These are phyloP conservation scores for Suillus subluteus DNA, from an alignment of 768 basidiomycete genomes.

Conservation along the genomic window DNA sequence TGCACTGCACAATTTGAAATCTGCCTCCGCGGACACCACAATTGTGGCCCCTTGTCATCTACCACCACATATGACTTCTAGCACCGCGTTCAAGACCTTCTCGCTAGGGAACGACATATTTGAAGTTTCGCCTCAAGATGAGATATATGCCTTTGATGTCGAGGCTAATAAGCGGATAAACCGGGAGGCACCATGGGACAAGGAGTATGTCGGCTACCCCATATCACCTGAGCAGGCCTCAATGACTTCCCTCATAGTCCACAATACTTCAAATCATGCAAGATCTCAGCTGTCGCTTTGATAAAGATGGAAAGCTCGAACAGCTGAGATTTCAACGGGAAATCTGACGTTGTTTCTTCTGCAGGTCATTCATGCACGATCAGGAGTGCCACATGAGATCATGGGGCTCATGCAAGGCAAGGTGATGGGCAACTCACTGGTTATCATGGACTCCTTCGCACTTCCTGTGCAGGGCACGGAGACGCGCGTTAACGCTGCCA, in stretches of 20 bases:
- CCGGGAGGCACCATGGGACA: slow-evolving; percentile 78
- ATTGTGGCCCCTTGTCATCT: slow-evolving; percentile 6
- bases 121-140: slow-evolving; percentile 74
- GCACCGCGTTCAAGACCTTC: slow-evolving; percentile 74
- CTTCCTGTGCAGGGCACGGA: slow-evolving; percentile 98
- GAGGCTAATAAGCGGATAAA: slow-evolving; percentile 70
- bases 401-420: slow-evolving; percentile 99
- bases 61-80: slow-evolving; percentile 39
- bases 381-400: slow-evolving; percentile 96
- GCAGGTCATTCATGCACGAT: slow-evolving; percentile 97
- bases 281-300: slow-evolving; percentile 92
- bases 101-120: slow-evolving; percentile 70
- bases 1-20: background rate
- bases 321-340: background rate
- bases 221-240: slow-evolving; percentile 3
- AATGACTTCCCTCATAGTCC: slow-evolving; percentile 47
- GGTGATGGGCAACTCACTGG: slow-evolving; percentile 74
- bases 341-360: slow-evolving; percentile 21
- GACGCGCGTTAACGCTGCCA: slow-evolving; percentile 94
- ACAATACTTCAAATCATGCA: slow-evolving; percentile 85
- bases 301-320: slow-evolving; percentile 83
- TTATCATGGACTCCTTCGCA: slow-evolving; percentile 96
- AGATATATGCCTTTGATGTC: slow-evolving; percentile 76
- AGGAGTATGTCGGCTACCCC: slow-evolving; percentile 63
- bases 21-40: slow-evolving; percentile 7